These are phyloP conservation scores for Neonothopanus nambi DNA, from an alignment of 1,284 basidiomycete species.

Conservation along the genomic window DNA sequence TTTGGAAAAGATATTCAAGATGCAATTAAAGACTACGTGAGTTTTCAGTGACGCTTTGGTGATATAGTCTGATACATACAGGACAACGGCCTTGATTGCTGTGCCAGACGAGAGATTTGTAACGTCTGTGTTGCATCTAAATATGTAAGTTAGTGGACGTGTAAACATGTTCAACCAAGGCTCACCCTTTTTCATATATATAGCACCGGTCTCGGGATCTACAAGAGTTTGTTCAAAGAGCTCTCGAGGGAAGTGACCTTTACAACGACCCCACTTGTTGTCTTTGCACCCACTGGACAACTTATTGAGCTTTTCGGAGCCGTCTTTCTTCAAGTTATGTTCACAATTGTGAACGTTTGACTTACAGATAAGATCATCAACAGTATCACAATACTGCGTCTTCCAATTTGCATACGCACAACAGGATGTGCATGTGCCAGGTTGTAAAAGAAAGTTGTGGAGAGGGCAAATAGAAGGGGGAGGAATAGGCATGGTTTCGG, in stretches of 20 bases:
- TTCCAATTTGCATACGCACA: constrained; percentile 5
- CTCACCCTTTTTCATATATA: constrained; percentile 35
- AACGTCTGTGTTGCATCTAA: constrained; percentile 37
- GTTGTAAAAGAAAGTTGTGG: not conserved
- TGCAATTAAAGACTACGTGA: constrained; percentile 32
- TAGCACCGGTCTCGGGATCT: constrained; percentile 26
- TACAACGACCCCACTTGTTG: constrained; percentile 26
- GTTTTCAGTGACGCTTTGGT: constrained; percentile 37
- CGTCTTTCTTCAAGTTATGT: not conserved
- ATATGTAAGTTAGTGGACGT: constrained; percentile 29
- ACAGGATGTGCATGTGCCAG: not conserved
- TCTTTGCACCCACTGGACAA: constrained; percentile 11
- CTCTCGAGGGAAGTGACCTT: constrained; percentile 28
- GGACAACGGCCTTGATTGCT: constrained; percentile 35
- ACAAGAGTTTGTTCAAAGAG: constrained; percentile 19
- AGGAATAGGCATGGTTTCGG: constrained; percentile 10
- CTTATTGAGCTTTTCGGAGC: constrained; percentile 5
- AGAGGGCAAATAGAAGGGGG: constrained; percentile 5
- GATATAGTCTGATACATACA: constrained; percentile 42
- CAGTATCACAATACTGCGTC: constrained; percentile 1
- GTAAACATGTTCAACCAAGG: constrained; percentile 34
- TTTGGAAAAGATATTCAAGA: constrained; percentile 27
- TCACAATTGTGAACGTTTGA: constrained; percentile 22
- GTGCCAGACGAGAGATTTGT: constrained; percentile 36
- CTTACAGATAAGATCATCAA: constrained; percentile 19